Conservation (phyloP, 306 rosid genomes). For the Prunus armeniaca region DNA sequence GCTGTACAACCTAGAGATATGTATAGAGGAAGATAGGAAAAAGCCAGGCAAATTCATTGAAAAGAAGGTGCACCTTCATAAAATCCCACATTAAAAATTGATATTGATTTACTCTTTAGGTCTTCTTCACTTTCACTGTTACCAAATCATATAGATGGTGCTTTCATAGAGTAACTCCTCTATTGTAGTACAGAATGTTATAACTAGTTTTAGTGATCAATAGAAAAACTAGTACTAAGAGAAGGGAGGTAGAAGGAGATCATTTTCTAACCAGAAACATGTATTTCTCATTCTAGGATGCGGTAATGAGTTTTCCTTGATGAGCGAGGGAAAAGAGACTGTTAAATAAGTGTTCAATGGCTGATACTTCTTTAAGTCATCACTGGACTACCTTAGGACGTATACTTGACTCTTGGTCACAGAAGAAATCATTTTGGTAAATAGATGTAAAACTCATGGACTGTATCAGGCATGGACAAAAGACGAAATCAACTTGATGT, state of each 20-base stretch:
- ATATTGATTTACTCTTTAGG: not conserved
- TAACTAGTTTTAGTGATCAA: not conserved
- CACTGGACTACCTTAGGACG: not conserved
- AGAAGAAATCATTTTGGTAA: not conserved
- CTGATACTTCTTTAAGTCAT: not conserved
- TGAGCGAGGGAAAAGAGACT: not conserved
- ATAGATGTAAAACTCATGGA: not conserved
- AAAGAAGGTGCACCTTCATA: not conserved
- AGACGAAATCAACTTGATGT: not conserved
- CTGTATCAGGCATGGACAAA: not conserved
- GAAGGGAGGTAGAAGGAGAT: not conserved
- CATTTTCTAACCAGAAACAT: not conserved
- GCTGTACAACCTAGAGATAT: not conserved
- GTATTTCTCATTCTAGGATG: not conserved
- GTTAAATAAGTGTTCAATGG: not conserved
- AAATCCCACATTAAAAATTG: not conserved
- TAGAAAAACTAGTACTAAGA: not conserved
- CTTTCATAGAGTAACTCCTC: not conserved
- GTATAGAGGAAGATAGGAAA: not conserved
- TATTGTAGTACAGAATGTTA: not conserved
- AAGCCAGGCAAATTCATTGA: not conserved
- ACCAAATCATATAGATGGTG: not conserved
- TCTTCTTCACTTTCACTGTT: not conserved
- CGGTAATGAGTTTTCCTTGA: not conserved
- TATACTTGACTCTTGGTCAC: not conserved